Conservation (phyloP, 768 basidiomycete genomes). For the Pleurotus giganteus region DNA sequence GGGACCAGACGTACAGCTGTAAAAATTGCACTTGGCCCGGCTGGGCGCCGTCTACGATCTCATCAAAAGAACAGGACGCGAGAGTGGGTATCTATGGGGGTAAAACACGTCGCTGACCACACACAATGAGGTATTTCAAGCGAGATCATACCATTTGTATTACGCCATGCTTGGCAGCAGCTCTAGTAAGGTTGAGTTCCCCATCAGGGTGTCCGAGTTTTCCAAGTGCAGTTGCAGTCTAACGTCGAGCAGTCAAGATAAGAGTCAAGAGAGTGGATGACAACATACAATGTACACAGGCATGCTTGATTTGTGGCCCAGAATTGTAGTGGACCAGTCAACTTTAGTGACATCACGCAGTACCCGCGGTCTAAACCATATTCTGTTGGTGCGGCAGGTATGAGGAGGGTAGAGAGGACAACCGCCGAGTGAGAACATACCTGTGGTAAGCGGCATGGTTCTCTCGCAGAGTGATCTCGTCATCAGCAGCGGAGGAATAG, state of each 20-base stretch:
- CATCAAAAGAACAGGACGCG: constrained; percentile 94
- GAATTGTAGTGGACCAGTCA: constrained; percentile 82
- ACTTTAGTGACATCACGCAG: constrained; percentile 82
- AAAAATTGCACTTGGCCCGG: constrained; percentile 83
- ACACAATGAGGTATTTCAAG: neutral
- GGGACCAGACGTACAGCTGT: constrained; percentile 58
- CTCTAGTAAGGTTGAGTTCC: constrained; percentile 86
- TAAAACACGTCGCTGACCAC: neutral
- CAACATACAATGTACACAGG: constrained; percentile 74
- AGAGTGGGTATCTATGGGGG: constrained; percentile 82
- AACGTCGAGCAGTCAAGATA: neutral
- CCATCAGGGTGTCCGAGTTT: constrained; percentile 97
- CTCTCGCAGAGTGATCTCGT: constrained; percentile 87
- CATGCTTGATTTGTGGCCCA: constrained; percentile 73
- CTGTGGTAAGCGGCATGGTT: constrained; percentile 92
- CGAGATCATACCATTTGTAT: constrained; percentile 43
- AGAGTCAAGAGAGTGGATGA: neutral
- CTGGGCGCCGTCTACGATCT: constrained; percentile 83
- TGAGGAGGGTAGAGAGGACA: too few relatives aligned
- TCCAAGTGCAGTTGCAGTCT: constrained; percentile 83
- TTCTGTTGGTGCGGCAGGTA: constrained; percentile 28
- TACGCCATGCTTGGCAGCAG: constrained; percentile 73
- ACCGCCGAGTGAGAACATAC: constrained; percentile 29
- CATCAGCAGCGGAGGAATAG: constrained; percentile 95
- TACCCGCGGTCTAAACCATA: constrained; percentile 91